phyloP scores from a whole-genome alignment of 345 rosid genomes.

The Melaleuca alternifolia region DNA sequence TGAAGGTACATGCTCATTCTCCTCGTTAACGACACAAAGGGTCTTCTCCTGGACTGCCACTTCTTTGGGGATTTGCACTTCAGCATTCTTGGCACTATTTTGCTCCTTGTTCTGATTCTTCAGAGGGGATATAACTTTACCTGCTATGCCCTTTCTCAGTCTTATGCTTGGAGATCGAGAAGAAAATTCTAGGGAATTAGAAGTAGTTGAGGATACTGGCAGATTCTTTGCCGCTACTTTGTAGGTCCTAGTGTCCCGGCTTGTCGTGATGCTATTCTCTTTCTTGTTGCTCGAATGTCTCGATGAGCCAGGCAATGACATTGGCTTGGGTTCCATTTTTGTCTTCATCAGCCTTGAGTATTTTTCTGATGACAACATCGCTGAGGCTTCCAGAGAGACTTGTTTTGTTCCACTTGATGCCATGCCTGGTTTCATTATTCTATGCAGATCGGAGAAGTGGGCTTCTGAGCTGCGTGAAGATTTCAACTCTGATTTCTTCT shows the following conservation, averaged over 20 bases:
- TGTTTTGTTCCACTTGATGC: not conserved
- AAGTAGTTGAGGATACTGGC: not conserved
- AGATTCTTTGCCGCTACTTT: not conserved
- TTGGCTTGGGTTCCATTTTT: not conserved
- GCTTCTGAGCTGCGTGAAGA: constrained; percentile 10
- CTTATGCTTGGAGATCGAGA: constrained; percentile 12
- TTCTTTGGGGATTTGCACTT: constrained; percentile 1
- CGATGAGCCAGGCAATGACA: not conserved
- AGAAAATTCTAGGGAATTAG: constrained; percentile 4
- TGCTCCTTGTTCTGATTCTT: constrained; percentile 19
- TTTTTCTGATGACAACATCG: not conserved
- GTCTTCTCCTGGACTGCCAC: constrained; percentile 49
- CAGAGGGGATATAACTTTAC: constrained; percentile 16
- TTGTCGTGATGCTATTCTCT: not conserved
- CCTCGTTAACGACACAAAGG: constrained; percentile 50
- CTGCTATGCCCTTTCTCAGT: constrained; percentile 11
- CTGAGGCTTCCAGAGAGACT: not conserved
- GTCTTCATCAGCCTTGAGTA: not conserved
- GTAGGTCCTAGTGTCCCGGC: not conserved
- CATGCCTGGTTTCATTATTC: not conserved
- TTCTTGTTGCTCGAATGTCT: not conserved
- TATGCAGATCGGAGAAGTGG: not conserved
- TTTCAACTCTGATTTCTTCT: constrained; percentile 6
- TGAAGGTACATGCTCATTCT: constrained; percentile 27
- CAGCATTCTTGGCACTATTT: constrained; percentile 2